Conservation (phyloP, 257 asterid genomes). For the Plantago elongata region DNA sequence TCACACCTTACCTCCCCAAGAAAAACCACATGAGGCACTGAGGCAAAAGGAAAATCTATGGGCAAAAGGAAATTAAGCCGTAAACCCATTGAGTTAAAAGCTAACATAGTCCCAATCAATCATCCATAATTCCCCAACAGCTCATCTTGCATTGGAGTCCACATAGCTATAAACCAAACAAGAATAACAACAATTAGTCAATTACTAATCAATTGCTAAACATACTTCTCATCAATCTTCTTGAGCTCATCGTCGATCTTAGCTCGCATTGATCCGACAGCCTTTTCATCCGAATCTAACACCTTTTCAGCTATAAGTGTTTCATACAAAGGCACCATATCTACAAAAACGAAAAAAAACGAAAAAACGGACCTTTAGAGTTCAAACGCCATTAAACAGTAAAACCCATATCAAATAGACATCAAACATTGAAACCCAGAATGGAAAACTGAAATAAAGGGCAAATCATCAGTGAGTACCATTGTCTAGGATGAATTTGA, state of each 20-base stretch:
- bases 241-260: constrained; percentile 62
- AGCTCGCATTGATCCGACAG: constrained; percentile 63
- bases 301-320: constrained; percentile 58
- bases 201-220: background rate
- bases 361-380: no score
- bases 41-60: background rate
- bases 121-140: constrained; percentile 16
- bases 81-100: background rate
- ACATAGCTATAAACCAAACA: background rate
- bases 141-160: constrained; percentile 9
- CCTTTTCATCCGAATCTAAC: constrained; percentile 59
- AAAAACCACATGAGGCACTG: background rate
- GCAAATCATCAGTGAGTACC: constrained; percentile 33
- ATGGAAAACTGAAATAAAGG: background rate
- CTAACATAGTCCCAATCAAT: background rate
- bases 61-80: no score
- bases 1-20: no score
- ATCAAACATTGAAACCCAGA: background rate
- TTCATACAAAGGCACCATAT: constrained; percentile 82
- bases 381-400: no score
- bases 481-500: constrained; percentile 53
- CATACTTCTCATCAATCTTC: constrained; percentile 76
- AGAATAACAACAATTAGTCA: background rate
- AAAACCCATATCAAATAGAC: no score
- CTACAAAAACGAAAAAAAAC: constrained; percentile 40